These are phyloP conservation scores for Hebeloma cylindrosporum DNA, from an alignment of 768 basidiomycete genomes.

Conservation along the genomic window DNA sequence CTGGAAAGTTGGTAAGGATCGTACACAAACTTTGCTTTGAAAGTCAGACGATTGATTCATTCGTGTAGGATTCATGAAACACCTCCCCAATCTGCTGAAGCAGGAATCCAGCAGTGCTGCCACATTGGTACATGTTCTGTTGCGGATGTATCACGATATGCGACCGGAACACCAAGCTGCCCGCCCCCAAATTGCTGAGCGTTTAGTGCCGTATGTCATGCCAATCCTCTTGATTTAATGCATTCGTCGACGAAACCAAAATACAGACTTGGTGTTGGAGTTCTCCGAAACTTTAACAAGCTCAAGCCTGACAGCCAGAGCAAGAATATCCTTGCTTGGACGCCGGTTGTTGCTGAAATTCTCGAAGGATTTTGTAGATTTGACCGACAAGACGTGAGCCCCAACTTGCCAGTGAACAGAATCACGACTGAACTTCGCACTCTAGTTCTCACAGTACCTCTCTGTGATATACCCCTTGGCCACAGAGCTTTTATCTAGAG, in stretches of 20 bases:
- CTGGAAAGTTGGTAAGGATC: slow-evolving; percentile 96
- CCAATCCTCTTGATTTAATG: slow-evolving; percentile 7
- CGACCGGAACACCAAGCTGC: slow-evolving; percentile 86
- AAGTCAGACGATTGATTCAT: neutral
- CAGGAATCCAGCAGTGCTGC: slow-evolving; percentile 98
- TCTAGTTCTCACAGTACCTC: slow-evolving; percentile 86
- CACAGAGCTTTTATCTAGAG: slow-evolving; percentile 81
- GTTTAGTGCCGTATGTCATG: slow-evolving; percentile 65
- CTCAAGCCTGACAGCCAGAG: slow-evolving; percentile 87
- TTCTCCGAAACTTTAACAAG: slow-evolving; percentile 88
- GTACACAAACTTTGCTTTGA: neutral
- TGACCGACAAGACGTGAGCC: slow-evolving; percentile 85
- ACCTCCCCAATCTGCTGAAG: slow-evolving; percentile 94
- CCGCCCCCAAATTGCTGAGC: slow-evolving; percentile 75
- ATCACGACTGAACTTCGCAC: slow-evolving; percentile 10
- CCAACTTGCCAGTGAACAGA: neutral
- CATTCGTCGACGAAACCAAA: slow-evolving; percentile 2
- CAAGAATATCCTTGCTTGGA: slow-evolving; percentile 97
- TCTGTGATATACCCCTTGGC: slow-evolving; percentile 89
- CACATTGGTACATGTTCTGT: slow-evolving; percentile 86
- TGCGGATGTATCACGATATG: slow-evolving; percentile 92
- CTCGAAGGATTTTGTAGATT: slow-evolving; percentile 87
- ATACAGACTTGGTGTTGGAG: slow-evolving; percentile 78
- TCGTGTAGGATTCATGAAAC: slow-evolving; percentile 93
- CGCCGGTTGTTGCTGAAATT: slow-evolving; percentile 96